These are phyloP conservation scores for Globisporangium sylvaticum DNA, from an alignment of 352 stramenopile genomes.

Conservation along the genomic window DNA sequence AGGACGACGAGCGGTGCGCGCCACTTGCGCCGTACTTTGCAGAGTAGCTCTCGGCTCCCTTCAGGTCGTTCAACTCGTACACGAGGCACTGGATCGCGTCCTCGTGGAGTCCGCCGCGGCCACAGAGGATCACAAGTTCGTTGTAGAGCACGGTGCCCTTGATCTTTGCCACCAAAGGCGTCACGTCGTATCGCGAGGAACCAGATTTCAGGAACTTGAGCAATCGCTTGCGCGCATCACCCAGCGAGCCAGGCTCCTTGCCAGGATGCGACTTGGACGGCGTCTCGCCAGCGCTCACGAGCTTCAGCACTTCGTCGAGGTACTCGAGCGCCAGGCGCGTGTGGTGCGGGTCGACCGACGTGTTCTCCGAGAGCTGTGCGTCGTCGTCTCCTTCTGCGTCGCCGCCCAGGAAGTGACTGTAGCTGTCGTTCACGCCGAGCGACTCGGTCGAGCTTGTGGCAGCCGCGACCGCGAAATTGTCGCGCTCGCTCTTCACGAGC, in stretches of 20 bases:
- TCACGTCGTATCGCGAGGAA: constrained; percentile 75
- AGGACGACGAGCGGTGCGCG: not conserved
- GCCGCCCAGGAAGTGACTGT: constrained; percentile 74
- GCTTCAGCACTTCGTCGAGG: constrained; percentile 77
- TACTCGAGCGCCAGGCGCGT: constrained; percentile 84
- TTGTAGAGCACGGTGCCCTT: constrained; percentile 73
- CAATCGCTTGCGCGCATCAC: constrained; percentile 72
- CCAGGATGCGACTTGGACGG: constrained; percentile 81
- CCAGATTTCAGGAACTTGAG: constrained; percentile 78
- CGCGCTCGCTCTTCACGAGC: constrained; percentile 54
- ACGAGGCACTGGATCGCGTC: constrained; percentile 75
- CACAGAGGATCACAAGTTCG: constrained; percentile 84
- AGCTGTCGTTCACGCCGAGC: constrained; percentile 71
- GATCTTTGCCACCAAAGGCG: constrained; percentile 70
- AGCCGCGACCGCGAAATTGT: constrained; percentile 20
- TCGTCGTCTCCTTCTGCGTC: constrained; percentile 54
- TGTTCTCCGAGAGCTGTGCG: constrained; percentile 18
- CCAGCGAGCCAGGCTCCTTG: constrained; percentile 67
- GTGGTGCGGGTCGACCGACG: constrained; percentile 67
- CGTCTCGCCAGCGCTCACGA: constrained; percentile 59
- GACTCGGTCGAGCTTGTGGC: constrained; percentile 17
- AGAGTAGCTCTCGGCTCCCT: constrained; percentile 78
- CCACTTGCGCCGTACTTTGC: constrained; percentile 64
- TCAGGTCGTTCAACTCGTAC: constrained; percentile 76
- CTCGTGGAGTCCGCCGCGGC: constrained; percentile 72